phyloP scores from a whole-genome alignment of 768 basidiomycete species.

The Tremella mesenterica region DNA sequence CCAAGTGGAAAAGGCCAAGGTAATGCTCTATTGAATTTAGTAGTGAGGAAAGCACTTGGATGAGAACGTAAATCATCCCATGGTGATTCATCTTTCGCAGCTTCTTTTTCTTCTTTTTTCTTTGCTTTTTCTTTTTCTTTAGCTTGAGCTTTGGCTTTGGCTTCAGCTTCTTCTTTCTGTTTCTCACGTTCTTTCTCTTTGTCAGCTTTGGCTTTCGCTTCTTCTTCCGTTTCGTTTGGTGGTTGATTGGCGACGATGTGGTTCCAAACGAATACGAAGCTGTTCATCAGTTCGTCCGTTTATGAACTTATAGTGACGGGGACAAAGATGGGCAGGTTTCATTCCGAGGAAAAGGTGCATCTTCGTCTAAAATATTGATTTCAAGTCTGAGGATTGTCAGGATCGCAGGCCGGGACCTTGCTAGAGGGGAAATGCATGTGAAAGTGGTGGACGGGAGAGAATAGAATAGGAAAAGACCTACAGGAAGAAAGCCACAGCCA shows the following conservation, averaged over 20 bases:
- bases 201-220: slow-evolving; percentile 4
- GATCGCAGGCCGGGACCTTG: too few species aligned
- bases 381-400: too few species aligned
- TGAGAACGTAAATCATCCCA: slow-evolving; percentile 39
- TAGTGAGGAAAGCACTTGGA: slow-evolving; percentile 36
- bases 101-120: slow-evolving; percentile 17
- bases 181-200: neutral
- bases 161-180: neutral
- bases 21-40: slow-evolving; percentile 21
- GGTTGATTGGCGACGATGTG: slow-evolving; percentile 17
- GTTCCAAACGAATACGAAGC: slow-evolving; percentile 32
- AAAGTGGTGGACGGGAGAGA: too few species aligned
- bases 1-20: slow-evolving; percentile 41
- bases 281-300: neutral
- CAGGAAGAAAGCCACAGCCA: slow-evolving; percentile 33
- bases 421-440: too few species aligned
- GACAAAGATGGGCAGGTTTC: too few species aligned
- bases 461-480: slow-evolving; percentile 5
- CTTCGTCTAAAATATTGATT: too few species aligned
- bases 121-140: slow-evolving; percentile 11
- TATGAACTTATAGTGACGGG: too few species aligned
- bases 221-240: neutral
- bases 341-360: too few species aligned
- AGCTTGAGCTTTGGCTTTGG: neutral
- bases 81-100: slow-evolving; percentile 12